Evolutionary conservation across 148 eudicot species (phyloP), one percentile per base, ranked within the genome.

Genomic region (Chenopodium album): DNA sequence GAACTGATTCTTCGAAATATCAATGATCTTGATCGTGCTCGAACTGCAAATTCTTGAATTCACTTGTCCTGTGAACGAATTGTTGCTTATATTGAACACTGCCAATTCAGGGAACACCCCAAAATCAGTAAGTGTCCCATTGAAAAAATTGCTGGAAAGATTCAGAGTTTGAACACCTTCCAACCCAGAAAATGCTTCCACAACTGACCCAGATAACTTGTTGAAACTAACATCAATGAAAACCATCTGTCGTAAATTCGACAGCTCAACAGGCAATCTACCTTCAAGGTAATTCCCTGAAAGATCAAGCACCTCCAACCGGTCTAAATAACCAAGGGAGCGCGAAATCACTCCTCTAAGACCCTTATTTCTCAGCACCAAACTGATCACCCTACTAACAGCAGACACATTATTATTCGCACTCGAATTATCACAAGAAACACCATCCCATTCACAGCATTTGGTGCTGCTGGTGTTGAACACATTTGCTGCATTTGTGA

Each of bases 391-490:
- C 86, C 87, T 88, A 48, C 63, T 79, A 73, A 77, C 59, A 84
- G 62, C 71, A n/a, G 89, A 88, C 13, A 71, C 86, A 86, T 79
- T 87, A 31, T 71, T 82, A 80, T 63, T 71, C 14, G 12, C 12
- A 80, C 65, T 71, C 3, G 12, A 2, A 81, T 70, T 19, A 34
- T 77, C 91, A 83, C 98, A 94, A 2, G 23, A 72, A 59, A 93
- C 90, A 81, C 98, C 98, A 46, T 92, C 90, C 98, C 97, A 94
- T 3, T 82, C 63, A 86, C 98, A 94, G 71, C 98, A 94, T 84
- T 76, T 46, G 6, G 87, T 56, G 62, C 4, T 79, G 34, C 20
- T 78, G 44, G 23, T 84, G 75, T 78, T 79, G 4, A 84, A 65
- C 69, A 83, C 78, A 69, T 90, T 82, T 28, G 88, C 78, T 20